Evolutionary conservation across 306 rosid species (phyloP).

Genomic region (Macrotyloma uniflorum): DNA sequence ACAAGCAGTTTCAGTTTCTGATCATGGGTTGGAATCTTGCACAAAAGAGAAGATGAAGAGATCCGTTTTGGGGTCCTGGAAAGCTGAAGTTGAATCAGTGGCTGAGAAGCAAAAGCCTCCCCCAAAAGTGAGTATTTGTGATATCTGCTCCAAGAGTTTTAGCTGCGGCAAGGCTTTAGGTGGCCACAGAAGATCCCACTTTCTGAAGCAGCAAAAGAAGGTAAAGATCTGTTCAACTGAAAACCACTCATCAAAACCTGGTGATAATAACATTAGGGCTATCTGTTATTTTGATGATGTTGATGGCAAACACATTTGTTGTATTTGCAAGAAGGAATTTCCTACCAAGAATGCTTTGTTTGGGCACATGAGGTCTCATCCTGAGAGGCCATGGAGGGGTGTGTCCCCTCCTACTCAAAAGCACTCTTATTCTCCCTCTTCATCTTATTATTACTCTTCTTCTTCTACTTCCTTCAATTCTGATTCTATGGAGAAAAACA

Average conservation of each 20-base stretch:
- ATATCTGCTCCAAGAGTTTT: conserved; percentile 37
- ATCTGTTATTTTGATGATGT: not conserved
- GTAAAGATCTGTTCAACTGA: not conserved
- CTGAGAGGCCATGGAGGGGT: conserved; percentile 44
- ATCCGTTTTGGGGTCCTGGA: not conserved
- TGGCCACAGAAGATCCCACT: conserved; percentile 45
- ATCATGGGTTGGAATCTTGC: not conserved
- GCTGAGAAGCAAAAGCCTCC: not conserved
- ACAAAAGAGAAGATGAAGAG: not conserved
- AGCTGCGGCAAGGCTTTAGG: conserved; percentile 47
- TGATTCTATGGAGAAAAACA: not conserved
- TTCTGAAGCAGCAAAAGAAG: conserved; percentile 26
- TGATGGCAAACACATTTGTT: not conserved
- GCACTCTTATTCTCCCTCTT: not conserved
- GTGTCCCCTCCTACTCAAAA: conserved; percentile 30
- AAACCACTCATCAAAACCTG: not conserved
- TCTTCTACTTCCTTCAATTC: not conserved
- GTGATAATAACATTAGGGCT: not conserved
- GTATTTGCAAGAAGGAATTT: conserved; percentile 31
- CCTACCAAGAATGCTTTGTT: conserved; percentile 8
- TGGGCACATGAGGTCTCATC: conserved; percentile 46
- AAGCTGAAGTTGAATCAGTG: not conserved
- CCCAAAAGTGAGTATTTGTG: not conserved
- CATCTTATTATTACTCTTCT: not conserved
- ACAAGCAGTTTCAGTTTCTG: not conserved